Percentiles rank a stretch among this genome's conserved stretches.
Evolutionary conservation across 805 yeast genomes (phyloP).

Genomic region (Kuraishia piskuri): DNA sequence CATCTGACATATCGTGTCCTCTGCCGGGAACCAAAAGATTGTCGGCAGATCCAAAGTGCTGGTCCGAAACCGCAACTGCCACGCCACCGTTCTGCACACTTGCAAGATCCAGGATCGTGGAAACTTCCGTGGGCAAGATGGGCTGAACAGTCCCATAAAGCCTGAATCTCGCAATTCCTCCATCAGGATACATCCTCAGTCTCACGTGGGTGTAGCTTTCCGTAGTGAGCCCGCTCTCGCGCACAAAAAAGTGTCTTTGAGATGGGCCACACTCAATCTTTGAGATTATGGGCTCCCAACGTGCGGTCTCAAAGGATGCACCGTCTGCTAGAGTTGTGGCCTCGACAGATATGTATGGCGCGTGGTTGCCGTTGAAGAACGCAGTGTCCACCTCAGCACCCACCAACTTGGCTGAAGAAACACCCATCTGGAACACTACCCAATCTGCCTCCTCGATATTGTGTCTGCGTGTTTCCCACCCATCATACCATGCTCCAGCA

Average conservation of each 20-base stretch:
- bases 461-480: constrained; percentile 98
- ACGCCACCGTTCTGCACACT: constrained; percentile 84
- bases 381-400: constrained; percentile 94
- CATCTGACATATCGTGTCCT: constrained; percentile 95
- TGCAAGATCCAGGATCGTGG: constrained; percentile 61
- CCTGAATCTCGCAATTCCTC: constrained; percentile 94
- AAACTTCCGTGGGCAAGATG: constrained; percentile 41
- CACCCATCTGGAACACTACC: constrained; percentile 81
- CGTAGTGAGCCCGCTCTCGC: constrained; percentile 43
- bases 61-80: constrained; percentile 75
- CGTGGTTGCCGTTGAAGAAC: constrained; percentile 91
- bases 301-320: constrained; percentile 21
- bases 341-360: constrained; percentile 83
- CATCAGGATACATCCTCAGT: constrained; percentile 93
- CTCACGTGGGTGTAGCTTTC: constrained; percentile 69
- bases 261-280: constrained; percentile 83
- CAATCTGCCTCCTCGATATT: constrained; percentile 79
- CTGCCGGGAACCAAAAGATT: constrained; percentile 88
- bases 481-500: constrained; percentile 97
- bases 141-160: constrained; percentile 80
- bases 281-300: constrained; percentile 68
- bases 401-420: constrained; percentile 64
- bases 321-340: constrained; percentile 38
- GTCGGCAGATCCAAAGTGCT: constrained; percentile 90
- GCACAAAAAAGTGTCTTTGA: constrained; percentile 74